A percentile compares a stretch with the other conserved stretches of the same genome.
phyloP scores from a whole-genome alignment of 2,329 filamentous ascomycete genomes.

The Diaporthe destruens region DNA sequence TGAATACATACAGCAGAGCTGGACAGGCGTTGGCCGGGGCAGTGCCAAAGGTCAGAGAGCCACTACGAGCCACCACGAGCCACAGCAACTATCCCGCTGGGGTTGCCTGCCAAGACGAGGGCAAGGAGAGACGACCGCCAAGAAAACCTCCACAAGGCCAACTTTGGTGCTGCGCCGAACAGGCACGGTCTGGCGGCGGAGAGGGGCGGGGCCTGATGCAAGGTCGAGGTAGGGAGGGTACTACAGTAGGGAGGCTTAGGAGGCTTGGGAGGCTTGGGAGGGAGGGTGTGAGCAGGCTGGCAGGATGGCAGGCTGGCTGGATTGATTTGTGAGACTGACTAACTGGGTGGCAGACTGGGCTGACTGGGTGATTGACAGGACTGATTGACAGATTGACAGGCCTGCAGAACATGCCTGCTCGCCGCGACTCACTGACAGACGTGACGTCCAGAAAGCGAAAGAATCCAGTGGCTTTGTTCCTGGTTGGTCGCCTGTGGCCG shows the following conservation, averaged over 20 bases:
- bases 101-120: conserved; percentile 17
- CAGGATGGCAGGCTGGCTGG: background rate
- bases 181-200: background rate
- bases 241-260: too few relatives aligned
- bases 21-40: background rate
- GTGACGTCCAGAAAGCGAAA: background rate
- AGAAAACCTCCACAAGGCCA: conserved; percentile 19
- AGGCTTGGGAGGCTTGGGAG: too few relatives aligned
- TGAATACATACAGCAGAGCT: background rate
- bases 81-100: background rate
- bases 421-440: background rate
- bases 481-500: conserved; percentile 25
- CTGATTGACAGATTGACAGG: background rate
- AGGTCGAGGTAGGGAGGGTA: background rate
- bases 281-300: background rate
- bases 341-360: background rate
- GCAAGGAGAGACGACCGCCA: conserved; percentile 19
- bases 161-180: background rate
- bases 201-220: conserved; percentile 6
- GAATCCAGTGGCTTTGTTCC: background rate
- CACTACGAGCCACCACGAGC: background rate
- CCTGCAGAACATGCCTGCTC: too few relatives aligned
- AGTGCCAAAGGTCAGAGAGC: background rate
- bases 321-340: conserved; percentile 17
- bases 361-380: background rate